phyloP scores from a whole-genome alignment of 2,329 filamentous ascomycete genomes.

The Teratosphaeria destructans region DNA sequence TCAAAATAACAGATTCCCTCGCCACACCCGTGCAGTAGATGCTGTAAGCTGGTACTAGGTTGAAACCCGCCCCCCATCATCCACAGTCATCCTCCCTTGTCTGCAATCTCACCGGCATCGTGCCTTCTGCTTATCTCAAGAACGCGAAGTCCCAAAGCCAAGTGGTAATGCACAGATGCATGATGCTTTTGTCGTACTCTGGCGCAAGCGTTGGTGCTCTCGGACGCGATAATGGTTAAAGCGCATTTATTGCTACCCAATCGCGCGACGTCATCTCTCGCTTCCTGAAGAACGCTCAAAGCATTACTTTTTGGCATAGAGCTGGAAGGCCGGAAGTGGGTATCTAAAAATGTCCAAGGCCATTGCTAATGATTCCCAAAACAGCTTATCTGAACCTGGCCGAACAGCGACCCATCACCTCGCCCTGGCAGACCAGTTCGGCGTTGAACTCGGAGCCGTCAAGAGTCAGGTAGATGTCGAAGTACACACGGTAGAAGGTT shows the following conservation, averaged over 20 bases:
- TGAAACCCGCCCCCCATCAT: neutral
- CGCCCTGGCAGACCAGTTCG: slow-evolving; percentile 96
- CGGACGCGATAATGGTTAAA: neutral
- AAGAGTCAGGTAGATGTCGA: slow-evolving; percentile 73
- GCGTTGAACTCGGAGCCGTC: slow-evolving; percentile 97
- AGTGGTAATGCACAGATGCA: neutral
- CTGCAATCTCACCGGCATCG: neutral
- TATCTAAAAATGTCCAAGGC: neutral
- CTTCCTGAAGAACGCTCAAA: neutral
- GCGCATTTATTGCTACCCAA: neutral
- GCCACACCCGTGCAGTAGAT: neutral
- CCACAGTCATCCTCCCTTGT: neutral
- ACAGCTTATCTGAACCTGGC: slow-evolving; percentile 60
- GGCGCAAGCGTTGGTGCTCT: neutral
- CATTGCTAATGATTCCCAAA: neutral
- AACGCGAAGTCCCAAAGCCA: neutral
- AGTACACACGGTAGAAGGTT: slow-evolving; percentile 74
- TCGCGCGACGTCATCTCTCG: neutral
- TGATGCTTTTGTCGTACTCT: neutral
- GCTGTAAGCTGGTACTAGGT: neutral
- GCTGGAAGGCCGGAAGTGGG: neutral
- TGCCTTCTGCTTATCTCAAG: neutral
- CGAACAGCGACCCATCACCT: slow-evolving; percentile 95
- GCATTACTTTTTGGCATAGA: neutral
- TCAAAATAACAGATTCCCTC: neutral